Base-by-base conservation (phyloP, 1,284 basidiomycete genomes). In the Ganoderma sinense region DNA sequence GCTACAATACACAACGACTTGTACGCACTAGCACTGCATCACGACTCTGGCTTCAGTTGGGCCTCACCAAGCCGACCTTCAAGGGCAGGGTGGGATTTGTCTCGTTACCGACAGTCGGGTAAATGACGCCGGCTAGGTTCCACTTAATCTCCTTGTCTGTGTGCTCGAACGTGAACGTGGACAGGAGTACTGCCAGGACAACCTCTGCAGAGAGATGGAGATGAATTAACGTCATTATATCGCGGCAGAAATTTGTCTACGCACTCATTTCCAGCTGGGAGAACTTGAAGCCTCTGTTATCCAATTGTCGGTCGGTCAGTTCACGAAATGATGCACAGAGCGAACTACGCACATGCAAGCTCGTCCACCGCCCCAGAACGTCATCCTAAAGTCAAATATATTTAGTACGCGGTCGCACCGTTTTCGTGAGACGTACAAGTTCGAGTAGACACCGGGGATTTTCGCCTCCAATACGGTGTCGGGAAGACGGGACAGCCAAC, bases 311-410 rank as follows among this genome's bases (percentile, higher is more conserved):
- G 11, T 4, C 11, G 18, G 48, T 63, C 39, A 60, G 14, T 45
- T 29, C 13, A 29, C 3, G 20, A 51, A 11, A 16, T 29, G n/a
- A 29, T 1, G 31, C 33, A n/a, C 33, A 41, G 8, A 23, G 13
- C 23, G 39, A 16, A 23, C 11, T 60, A 72, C 77, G 61, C 58
- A 78, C 77, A 80, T 77, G 77, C 79, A 80, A 16, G 75, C 65
- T 31, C 78, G 68, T 55, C 74, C 72, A 13, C 80, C 80, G 16
- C 77, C 77, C 23, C 75, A 64, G 71, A 80, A 81, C 5, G 79
- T 79, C 75, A 61, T 53, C 18, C 43, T 43, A 43, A 6, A 41
- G 16, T 33, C 23, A 55, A 55, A 23, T n/a, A 63, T 11, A 51
- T 5, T 23, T 31, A 43, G 71, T 64, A 16, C 5, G 43, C 7